Conservation (phyloP, 495 filamentous ascomycete species). For the Apodospora peruviana region DNA sequence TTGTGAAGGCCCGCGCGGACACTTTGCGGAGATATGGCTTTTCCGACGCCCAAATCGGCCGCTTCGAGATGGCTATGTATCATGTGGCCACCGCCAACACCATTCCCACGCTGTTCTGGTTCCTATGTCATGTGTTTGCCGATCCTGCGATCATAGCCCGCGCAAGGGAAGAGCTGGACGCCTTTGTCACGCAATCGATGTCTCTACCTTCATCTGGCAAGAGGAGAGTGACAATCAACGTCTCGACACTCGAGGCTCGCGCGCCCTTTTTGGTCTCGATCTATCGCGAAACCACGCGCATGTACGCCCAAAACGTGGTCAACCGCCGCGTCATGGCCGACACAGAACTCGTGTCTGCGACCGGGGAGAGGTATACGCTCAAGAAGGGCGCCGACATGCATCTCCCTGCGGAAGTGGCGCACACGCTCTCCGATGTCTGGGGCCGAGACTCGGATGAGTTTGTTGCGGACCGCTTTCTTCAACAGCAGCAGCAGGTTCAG, state of each 20-base stretch:
- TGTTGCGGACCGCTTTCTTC: too few relatives aligned
- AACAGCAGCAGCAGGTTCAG: conserved; percentile 27
- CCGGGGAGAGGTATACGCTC: conserved; percentile 16
- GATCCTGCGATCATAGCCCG: conserved; percentile 6
- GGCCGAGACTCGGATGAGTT: conserved; percentile 23
- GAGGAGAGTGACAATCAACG: neutral
- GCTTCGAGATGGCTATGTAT: conserved; percentile 9
- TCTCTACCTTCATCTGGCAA: conserved; percentile 1
- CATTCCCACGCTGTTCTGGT: conserved; percentile 17
- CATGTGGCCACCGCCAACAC: conserved; percentile 15
- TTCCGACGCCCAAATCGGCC: conserved; percentile 2
- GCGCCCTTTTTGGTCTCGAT: conserved; percentile 12
- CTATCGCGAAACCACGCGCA: conserved; percentile 15
- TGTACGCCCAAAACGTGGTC: conserved; percentile 3
- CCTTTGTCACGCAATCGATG: too few relatives aligned
- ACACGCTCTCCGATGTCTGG: conserved; percentile 21
- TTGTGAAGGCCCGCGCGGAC: conserved; percentile 3
- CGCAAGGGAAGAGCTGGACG: conserved; percentile 17
- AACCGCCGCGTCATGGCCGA: conserved; percentile 1
- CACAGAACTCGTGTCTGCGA: neutral
- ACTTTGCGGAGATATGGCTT: conserved; percentile 6
- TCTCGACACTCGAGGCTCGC: conserved; percentile 2
- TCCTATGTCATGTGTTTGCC: conserved; percentile 5
- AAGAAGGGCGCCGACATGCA: conserved; percentile 26
- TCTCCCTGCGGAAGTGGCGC: conserved; percentile 19